Conservation (phyloP, 768 basidiomycete genomes). For the Agrocybe praecox region DNA sequence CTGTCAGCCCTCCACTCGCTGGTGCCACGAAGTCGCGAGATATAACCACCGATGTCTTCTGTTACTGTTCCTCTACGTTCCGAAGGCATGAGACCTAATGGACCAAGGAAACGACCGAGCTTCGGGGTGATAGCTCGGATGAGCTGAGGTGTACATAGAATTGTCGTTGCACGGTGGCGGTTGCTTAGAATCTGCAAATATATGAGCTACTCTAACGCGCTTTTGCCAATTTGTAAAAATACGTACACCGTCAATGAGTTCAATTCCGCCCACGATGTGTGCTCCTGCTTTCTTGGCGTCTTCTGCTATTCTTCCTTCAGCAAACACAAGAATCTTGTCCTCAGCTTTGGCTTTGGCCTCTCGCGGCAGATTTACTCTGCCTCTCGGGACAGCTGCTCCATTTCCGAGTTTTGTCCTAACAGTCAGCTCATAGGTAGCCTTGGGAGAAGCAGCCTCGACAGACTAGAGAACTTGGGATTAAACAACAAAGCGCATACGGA, state of each 20-base stretch:
- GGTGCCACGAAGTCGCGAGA: slow-evolving; percentile 76
- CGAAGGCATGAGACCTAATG: slow-evolving; percentile 94
- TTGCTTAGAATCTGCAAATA: slow-evolving; percentile 66
- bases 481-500: neutral
- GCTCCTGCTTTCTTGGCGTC: slow-evolving; percentile 89
- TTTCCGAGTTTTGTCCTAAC: slow-evolving; percentile 80
- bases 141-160: slow-evolving; percentile 81
- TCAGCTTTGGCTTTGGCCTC: slow-evolving; percentile 73
- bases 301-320: slow-evolving; percentile 80
- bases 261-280: slow-evolving; percentile 86
- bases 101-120: slow-evolving; percentile 79
- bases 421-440: slow-evolving; percentile 77
- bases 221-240: neutral
- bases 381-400: slow-evolving; percentile 85
- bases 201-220: slow-evolving; percentile 1
- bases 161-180: slow-evolving; percentile 77
- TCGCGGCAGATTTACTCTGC: slow-evolving; percentile 82
- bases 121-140: slow-evolving; percentile 78
- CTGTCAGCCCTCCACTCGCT: slow-evolving; percentile 95
- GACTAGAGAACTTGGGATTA: slow-evolving; percentile 49
- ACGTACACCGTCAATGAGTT: slow-evolving; percentile 85
- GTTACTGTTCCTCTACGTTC: slow-evolving; percentile 94
- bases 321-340: slow-evolving; percentile 90
- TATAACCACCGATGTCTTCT: slow-evolving; percentile 82
- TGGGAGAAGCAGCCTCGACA: slow-evolving; percentile 78